Percentiles rank a stretch among this genome's conserved stretches.
phyloP scores from a whole-genome alignment of 2,329 filamentous ascomycete species.

The Epichloe gansuensis region DNA sequence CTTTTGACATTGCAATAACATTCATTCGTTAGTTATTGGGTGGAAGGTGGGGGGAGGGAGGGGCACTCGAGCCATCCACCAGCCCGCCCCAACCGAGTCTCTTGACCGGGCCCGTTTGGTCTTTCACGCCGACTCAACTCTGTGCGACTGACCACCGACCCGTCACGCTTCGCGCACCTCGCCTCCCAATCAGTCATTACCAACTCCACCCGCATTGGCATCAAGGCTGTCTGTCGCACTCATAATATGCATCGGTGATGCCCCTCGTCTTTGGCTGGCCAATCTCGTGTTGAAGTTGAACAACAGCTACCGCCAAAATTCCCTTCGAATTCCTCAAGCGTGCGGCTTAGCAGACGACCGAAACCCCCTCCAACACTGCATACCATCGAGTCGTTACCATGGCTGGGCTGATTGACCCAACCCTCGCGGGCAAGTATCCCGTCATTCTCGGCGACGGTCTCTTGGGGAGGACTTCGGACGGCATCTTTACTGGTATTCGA shows the following conservation, averaged over 20 bases:
- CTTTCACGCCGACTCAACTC: too few relatives aligned
- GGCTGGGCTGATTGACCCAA: slow-evolving; percentile 42
- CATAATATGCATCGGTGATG: background rate
- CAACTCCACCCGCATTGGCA: background rate
- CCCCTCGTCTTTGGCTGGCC: background rate
- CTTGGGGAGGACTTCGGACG: slow-evolving; percentile 40
- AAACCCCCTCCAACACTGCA: background rate
- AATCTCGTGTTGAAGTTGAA: too few relatives aligned
- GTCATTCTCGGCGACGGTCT: slow-evolving; percentile 51
- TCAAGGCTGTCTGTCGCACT: background rate
- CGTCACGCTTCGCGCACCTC: background rate
- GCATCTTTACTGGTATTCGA: slow-evolving; percentile 46
- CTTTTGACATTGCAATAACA: too few relatives aligned
- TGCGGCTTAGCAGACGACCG: background rate
- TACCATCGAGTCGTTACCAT: slow-evolving; percentile 8
- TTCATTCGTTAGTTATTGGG: too few relatives aligned
- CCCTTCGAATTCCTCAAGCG: background rate
- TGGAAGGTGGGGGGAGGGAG: too few relatives aligned
- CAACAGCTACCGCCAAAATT: background rate
- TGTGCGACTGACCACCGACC: too few relatives aligned
- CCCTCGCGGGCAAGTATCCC: slow-evolving; percentile 47
- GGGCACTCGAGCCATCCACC: too few relatives aligned
- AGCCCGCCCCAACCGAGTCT: too few relatives aligned
- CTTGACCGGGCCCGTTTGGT: too few relatives aligned
- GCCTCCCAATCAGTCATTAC: background rate